phyloP scores from a whole-genome alignment of 345 rosid genomes.

The Populus simonii region DNA sequence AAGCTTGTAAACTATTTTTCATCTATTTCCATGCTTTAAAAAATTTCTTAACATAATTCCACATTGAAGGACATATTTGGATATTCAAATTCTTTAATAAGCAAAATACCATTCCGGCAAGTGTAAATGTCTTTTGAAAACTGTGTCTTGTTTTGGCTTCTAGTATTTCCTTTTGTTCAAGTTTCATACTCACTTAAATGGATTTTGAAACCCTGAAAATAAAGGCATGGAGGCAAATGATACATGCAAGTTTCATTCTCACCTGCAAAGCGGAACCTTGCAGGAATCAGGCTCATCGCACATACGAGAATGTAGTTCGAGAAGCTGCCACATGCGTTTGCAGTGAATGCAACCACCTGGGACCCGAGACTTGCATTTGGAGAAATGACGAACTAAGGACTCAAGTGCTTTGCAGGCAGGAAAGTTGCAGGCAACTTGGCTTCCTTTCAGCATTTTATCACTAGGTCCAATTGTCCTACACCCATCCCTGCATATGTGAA shows the following conservation, averaged over 20 bases:
- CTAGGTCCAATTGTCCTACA: slow-evolving; percentile 86
- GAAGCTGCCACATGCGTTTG: slow-evolving; percentile 91
- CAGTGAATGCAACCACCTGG: slow-evolving; percentile 71
- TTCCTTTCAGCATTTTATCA: slow-evolving; percentile 55
- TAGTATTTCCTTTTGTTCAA: background rate
- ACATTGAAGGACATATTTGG: background rate
- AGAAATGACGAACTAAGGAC: slow-evolving; percentile 71
- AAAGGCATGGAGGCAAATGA: background rate
- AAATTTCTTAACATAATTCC: background rate
- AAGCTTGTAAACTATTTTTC: background rate
- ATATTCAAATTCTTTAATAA: background rate
- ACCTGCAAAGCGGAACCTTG: slow-evolving; percentile 88
- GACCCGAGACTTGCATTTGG: slow-evolving; percentile 64
- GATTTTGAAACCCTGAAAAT: background rate
- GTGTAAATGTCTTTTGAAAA: background rate
- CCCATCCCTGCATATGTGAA: slow-evolving; percentile 82
- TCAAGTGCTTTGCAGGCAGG: slow-evolving; percentile 88
- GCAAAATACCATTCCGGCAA: background rate
- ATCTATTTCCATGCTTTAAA: background rate
- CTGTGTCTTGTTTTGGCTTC: background rate
- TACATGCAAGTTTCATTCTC: slow-evolving; percentile 14
- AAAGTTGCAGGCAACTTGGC: slow-evolving; percentile 49
- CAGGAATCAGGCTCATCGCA: slow-evolving; percentile 67
- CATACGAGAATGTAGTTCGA: slow-evolving; percentile 83
- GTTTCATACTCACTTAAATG: background rate